Evolutionary conservation across 345 rosid species (phyloP), one percentile per base, ranked within the genome.

Genomic region (Erysimum cheiranthoides): DNA sequence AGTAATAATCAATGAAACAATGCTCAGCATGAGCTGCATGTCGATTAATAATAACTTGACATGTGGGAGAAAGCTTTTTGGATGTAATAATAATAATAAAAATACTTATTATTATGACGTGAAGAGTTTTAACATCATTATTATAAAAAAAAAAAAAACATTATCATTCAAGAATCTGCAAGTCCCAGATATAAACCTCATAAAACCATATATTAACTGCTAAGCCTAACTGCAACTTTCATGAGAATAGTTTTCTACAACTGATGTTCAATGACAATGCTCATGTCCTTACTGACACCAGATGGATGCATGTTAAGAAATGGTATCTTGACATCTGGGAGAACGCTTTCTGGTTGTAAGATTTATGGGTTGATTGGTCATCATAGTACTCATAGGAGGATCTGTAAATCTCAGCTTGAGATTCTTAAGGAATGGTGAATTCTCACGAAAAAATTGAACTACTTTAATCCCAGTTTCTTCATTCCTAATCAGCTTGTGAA

Each of bases 371-470:
- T 14, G 58, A 8, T 49, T 6, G 13, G 25, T 42, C 7, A 43
- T n/a, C n/a, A n/a, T n/a, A n/a, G n/a, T 11, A 43, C 10, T 14
- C 38, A 3, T 3, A n/a, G 73, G 11, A 40, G 53, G n/a, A 13
- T 21, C 14, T 21, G 1, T 8, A 13, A 54, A 69, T 43, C 18
- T 21, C 54, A 56, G 14, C 28, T 5, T 36, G 25, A 45, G 56
- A 58, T 59, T 32, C 46, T 46, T 35, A 5, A 58, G 66, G 0
- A 58, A 35, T 14, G 36, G 36, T 58, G 72, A 68, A 27, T 68
- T 52, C 27, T 68, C 27, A 38, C 38, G 72, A 68, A 68, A 52
- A 46, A 36, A 59, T 1, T 45, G 36, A 31, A 59, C 58, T 13
- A 71, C 14, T 32, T 59, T 0, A 10, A 28, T 34, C 66, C 58